Evolutionary conservation across 306 rosid species (phyloP).

Genomic region (Lathyrus sativus): DNA sequence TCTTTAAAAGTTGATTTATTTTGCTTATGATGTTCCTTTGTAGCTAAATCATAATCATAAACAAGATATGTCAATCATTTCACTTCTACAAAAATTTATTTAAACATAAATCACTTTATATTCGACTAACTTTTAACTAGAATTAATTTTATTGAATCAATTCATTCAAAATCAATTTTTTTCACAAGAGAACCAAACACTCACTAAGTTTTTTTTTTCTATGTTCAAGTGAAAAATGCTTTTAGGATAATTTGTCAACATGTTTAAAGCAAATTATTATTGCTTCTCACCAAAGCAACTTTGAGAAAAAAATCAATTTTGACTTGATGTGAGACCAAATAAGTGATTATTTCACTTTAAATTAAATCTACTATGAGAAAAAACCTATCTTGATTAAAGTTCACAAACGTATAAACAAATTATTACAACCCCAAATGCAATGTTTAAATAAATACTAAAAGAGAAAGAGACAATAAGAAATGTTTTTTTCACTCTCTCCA

Average conservation of each 20-base stretch:
- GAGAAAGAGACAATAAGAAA: conserved; percentile 6
- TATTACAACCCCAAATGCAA: conserved; percentile 26
- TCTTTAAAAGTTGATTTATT: conserved; percentile 46
- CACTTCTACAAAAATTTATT: too few relatives aligned
- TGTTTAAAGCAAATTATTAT: background rate
- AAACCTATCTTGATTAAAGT: conserved; percentile 19
- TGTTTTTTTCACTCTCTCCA: background rate
- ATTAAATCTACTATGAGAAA: background rate
- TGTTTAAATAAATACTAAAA: background rate
- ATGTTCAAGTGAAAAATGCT: background rate
- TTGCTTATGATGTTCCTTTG: conserved; percentile 52
- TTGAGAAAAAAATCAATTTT: conserved; percentile 8
- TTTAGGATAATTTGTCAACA: conserved; percentile 3
- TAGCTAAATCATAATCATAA: conserved; percentile 46
- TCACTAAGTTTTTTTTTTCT: background rate
- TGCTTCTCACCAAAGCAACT: conserved; percentile 14
- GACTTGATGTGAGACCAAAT: conserved; percentile 19
- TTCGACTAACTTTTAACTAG: too few relatives aligned
- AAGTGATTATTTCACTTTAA: conserved; percentile 25
- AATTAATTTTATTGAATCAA: too few relatives aligned
- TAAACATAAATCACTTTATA: too few relatives aligned
- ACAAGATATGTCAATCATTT: conserved; percentile 39
- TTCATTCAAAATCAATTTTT: too few relatives aligned
- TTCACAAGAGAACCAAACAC: too few relatives aligned
- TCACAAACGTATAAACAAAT: background rate